Base-by-base conservation (phyloP, 2,329 filamentous ascomycete species). In the Ophiocordyceps camponoti-floridani region DNA sequence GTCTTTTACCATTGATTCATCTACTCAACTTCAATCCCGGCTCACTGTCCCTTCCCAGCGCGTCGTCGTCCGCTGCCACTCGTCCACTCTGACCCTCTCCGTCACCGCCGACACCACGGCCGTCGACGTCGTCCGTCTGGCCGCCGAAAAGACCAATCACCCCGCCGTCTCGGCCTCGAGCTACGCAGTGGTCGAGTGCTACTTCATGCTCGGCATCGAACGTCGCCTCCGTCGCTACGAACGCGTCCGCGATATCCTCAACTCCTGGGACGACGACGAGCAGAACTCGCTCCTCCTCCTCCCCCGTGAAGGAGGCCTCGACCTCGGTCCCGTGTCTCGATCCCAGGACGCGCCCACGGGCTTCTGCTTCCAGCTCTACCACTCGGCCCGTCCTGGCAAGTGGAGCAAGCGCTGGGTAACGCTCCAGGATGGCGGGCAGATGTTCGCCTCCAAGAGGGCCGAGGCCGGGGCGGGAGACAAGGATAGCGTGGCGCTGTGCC, bases 321-420 rank as follows among this genome's bases (percentile, higher is more conserved):
- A 84, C 23, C 63, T 80, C 4, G 67, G 71, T 12, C 71, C 72
- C 4, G 84, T 83, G 4, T 74, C 82, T 1, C 65, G 66, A 26
- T 63, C 62, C 1, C 55, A 62, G n/a, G 67, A 76, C 19, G 69
- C 77, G 41, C 85, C 86, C 0, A 58, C 63, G 1, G 82, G 82
- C 40, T 75, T 79, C 46, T 75, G 75, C 13, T 73, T 88, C 45
- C 72, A 81, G 46, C 68, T 96, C 50, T 80, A 89, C 53, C 80
- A 94, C 61, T 91, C 84, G 0, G 82, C 86, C 40, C 79, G 77
- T 42, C 79, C 81, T 0, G 83, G 84, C 14, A 91, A 86, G 58
- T 96, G 89, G 91, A 79, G 78, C 52, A 94, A 94, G 62, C 77
- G 84, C 37, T 86, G 74, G 60, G 68, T 95, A 44, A 86, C 78